Conservation (phyloP, 495 filamentous ascomycete species). For the Annulohypoxylon stygium region DNA sequence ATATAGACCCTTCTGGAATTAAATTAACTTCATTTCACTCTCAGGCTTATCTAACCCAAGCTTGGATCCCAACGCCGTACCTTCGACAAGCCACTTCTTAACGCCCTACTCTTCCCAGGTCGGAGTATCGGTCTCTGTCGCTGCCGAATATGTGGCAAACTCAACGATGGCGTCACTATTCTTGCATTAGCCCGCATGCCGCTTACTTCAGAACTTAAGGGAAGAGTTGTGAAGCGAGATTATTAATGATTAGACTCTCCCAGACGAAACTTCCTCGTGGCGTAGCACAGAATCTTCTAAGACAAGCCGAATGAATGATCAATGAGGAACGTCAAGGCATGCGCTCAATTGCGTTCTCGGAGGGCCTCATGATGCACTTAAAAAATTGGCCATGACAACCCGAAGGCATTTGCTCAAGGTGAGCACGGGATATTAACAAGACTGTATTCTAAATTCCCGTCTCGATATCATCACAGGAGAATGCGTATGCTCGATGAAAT, state of each 20-base stretch:
- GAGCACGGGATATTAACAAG: background rate
- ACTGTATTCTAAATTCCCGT: background rate
- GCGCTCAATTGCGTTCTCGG: background rate
- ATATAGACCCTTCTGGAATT: too few relatives aligned
- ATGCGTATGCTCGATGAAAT: background rate
- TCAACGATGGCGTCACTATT: background rate
- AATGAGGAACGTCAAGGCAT: background rate
- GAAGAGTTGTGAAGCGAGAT: background rate
- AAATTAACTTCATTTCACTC: background rate
- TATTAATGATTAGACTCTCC: background rate
- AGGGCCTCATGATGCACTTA: background rate
- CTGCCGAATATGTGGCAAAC: background rate
- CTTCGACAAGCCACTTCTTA: background rate
- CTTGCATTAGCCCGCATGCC: background rate
- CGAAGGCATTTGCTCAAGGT: background rate
- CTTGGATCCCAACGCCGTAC: background rate
- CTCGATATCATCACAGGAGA: background rate
- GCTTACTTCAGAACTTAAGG: background rate
- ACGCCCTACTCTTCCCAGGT: background rate
- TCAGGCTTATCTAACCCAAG: background rate
- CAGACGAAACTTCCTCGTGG: background rate
- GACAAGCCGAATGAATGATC: background rate
- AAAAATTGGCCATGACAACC: background rate
- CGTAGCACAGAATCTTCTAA: background rate
- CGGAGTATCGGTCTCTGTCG: background rate